Conservation (phyloP, 2,329 filamentous ascomycete genomes). For the Scorias spongiosa region DNA sequence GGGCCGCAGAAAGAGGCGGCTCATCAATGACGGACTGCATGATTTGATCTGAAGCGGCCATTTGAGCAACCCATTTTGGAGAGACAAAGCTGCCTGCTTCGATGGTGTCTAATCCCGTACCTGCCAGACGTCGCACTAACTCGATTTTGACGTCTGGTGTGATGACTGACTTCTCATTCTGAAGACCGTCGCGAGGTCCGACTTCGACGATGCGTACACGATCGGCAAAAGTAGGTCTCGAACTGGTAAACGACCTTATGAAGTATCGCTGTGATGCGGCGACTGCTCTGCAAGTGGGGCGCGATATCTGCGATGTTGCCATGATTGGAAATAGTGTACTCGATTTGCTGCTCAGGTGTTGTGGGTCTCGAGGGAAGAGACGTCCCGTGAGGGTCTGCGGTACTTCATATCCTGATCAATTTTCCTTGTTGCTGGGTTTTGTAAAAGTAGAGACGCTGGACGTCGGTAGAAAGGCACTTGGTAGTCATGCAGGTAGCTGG, state of each 20-base stretch:
- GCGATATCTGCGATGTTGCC: too few species aligned
- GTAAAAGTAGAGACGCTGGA: too few species aligned
- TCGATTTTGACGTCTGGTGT: constrained; percentile 60
- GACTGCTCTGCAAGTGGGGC: too few species aligned
- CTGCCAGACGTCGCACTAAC: constrained; percentile 52
- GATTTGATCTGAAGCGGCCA: constrained; percentile 65
- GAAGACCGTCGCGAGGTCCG: constrained; percentile 70
- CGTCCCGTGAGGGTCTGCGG: too few species aligned
- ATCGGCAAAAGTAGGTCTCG: constrained; percentile 18
- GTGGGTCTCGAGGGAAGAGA: too few species aligned
- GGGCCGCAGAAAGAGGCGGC: constrained; percentile 37
- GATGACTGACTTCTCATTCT: constrained; percentile 65
- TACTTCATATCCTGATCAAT: too few species aligned
- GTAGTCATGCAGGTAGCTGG: too few species aligned
- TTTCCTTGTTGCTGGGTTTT: too few species aligned
- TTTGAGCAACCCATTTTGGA: constrained; percentile 72
- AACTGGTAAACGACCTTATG: constrained; percentile 10
- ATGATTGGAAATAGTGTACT: too few species aligned
- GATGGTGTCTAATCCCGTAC: constrained; percentile 56
- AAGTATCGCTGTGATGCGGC: too few species aligned
- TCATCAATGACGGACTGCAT: constrained; percentile 50
- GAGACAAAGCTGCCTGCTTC: constrained; percentile 73
- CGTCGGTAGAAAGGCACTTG: too few species aligned
- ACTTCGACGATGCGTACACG: constrained; percentile 59
- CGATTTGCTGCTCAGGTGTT: too few species aligned